Evolutionary conservation across 2,329 filamentous ascomycete genomes (phyloP).

Genomic region (Aureobasidium namibiae): DNA sequence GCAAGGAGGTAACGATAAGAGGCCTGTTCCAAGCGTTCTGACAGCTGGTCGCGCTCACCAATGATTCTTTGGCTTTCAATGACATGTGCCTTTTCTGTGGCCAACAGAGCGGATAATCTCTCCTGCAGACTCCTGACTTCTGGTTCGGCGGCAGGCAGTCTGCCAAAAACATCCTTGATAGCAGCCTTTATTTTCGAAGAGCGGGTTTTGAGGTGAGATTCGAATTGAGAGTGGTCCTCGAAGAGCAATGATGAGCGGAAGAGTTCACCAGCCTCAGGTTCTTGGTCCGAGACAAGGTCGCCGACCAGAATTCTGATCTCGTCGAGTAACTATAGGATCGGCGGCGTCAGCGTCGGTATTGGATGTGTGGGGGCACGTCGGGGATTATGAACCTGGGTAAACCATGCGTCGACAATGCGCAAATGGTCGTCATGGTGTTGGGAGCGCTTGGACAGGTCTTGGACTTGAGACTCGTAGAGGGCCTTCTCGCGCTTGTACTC

Average conservation of each 20-base stretch:
- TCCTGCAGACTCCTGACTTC: conserved; percentile 66
- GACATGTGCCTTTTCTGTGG: conserved; percentile 72
- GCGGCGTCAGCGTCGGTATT: conserved; percentile 16
- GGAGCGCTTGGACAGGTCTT: conserved; percentile 69
- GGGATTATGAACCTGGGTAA: conserved; percentile 64
- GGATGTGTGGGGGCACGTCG: not conserved
- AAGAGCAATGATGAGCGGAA: conserved; percentile 48
- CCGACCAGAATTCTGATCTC: conserved; percentile 37
- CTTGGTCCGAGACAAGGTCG: conserved; percentile 8
- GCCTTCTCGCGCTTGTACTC: conserved; percentile 90
- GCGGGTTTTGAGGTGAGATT: conserved; percentile 69
- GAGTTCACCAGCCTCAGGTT: conserved; percentile 25
- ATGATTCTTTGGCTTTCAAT: conserved; percentile 67
- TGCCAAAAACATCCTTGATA: conserved; percentile 59
- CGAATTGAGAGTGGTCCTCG: conserved; percentile 54
- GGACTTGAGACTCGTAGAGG: conserved; percentile 70
- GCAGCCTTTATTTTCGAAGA: conserved; percentile 68
- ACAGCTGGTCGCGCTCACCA: conserved; percentile 74
- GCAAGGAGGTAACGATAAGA: conserved; percentile 89
- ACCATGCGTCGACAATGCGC: conserved; percentile 85
- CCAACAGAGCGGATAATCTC: conserved; percentile 66
- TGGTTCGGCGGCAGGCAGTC: conserved; percentile 45
- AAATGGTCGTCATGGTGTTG: conserved; percentile 88
- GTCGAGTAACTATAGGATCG: conserved; percentile 34
- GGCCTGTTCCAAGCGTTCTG: conserved; percentile 78